These are phyloP conservation scores for Leucoagaricus sp. DNA, from an alignment of 1,284 basidiomycete genomes.

Conservation along the genomic window DNA sequence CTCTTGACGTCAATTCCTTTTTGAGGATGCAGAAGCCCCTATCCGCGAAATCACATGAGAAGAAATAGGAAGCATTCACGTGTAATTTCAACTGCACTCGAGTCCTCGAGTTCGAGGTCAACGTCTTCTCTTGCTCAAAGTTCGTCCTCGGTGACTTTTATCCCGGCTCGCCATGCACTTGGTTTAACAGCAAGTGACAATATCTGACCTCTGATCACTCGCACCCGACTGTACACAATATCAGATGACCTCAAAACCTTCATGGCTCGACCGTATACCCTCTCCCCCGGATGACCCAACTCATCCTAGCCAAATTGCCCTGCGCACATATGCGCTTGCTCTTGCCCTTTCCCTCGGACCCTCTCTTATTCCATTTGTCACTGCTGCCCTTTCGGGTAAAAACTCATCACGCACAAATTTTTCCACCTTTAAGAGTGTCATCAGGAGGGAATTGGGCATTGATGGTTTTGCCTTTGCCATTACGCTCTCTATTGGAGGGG, in stretches of 20 bases:
- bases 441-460: slow-evolving; percentile 55
- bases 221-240: not conserved
- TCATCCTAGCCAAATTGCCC: slow-evolving; percentile 61
- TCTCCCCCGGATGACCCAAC: slow-evolving; percentile 34
- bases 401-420: slow-evolving; percentile 22
- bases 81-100: not conserved
- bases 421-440: slow-evolving; percentile 39
- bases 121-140: not conserved
- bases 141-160: too few species aligned
- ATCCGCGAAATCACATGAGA: slow-evolving; percentile 2
- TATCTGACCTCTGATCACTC: not conserved
- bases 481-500: slow-evolving; percentile 63
- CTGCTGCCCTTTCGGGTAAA: slow-evolving; percentile 28
- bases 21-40: not conserved
- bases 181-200: not conserved
- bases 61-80: not conserved
- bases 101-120: not conserved
- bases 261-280: slow-evolving; percentile 25
- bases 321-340: slow-evolving; percentile 68
- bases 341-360: slow-evolving; percentile 68
- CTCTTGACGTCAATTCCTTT: too few species aligned
- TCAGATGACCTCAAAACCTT: slow-evolving; percentile 2
- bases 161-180: not conserved
- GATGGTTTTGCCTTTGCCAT: slow-evolving; percentile 71
- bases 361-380: slow-evolving; percentile 53